Conservation (phyloP, 495 filamentous ascomycete species). For the Aspergillus cavernicola region DNA sequence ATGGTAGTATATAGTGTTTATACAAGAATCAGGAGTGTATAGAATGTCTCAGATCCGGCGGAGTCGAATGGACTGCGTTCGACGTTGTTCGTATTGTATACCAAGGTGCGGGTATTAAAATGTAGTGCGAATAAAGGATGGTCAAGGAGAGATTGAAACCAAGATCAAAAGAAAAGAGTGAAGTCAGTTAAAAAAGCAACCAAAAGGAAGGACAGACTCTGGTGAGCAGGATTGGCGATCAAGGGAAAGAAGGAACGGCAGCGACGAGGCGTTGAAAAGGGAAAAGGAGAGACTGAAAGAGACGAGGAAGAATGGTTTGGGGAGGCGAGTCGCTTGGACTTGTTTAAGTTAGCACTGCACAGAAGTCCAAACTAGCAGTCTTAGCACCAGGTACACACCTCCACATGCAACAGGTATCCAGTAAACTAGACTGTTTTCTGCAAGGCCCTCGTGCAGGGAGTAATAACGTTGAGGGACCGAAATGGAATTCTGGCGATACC, state of each 20-base stretch:
- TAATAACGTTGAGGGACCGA: neutral
- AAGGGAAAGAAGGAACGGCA: slow-evolving; percentile 4
- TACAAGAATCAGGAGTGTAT: slow-evolving; percentile 7
- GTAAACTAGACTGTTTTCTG: neutral
- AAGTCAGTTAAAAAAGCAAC: slow-evolving; percentile 9
- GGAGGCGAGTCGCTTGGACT: slow-evolving; percentile 1
- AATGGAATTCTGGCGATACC: neutral
- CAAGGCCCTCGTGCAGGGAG: neutral
- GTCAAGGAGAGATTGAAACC: slow-evolving; percentile 9
- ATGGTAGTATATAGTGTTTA: slow-evolving; percentile 3
- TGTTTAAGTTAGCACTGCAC: neutral
- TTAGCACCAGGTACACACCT: slow-evolving; percentile 4
- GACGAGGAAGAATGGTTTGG: neutral
- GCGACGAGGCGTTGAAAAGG: slow-evolving; percentile 4
- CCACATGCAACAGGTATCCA: neutral
- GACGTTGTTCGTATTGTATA: slow-evolving; percentile 15
- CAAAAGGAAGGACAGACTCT: slow-evolving; percentile 13
- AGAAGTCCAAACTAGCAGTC: neutral
- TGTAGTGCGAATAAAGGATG: neutral
- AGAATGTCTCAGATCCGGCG: slow-evolving; percentile 6
- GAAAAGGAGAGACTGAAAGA: slow-evolving; percentile 8
- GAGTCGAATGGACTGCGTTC: neutral
- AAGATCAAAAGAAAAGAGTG: slow-evolving; percentile 7
- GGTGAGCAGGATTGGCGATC: slow-evolving; percentile 4
- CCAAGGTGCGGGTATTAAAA: slow-evolving; percentile 8